phyloP scores from a whole-genome alignment of 129 eudicot species.

The Tagetes patula region DNA sequence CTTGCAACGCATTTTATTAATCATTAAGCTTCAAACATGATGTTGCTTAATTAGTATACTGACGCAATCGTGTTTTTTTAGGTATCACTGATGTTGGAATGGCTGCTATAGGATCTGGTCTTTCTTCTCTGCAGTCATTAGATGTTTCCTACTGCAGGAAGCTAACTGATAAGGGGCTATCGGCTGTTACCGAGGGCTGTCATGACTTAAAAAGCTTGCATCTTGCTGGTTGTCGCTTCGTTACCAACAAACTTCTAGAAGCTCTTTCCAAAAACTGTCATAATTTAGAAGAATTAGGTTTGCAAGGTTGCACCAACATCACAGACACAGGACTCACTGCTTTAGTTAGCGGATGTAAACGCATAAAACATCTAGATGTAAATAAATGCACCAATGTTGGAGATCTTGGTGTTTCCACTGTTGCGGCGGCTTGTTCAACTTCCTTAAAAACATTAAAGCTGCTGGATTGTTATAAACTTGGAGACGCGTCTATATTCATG shows the following conservation, averaged over 20 bases:
- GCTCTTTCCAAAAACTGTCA: constrained; percentile 73
- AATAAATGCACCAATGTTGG: constrained; percentile 89
- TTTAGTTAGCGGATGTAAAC: constrained; percentile 70
- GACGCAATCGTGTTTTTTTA: constrained; percentile 33
- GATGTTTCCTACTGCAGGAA: constrained; percentile 89
- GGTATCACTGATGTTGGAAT: constrained; percentile 89
- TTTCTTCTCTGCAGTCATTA: constrained; percentile 61
- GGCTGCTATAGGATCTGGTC: constrained; percentile 62
- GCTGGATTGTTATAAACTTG: constrained; percentile 79
- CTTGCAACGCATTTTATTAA: not conserved
- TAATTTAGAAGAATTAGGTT: constrained; percentile 58
- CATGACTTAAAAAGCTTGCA: constrained; percentile 64
- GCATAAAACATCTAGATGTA: constrained; percentile 60
- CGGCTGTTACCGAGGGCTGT: constrained; percentile 86
- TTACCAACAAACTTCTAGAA: constrained; percentile 56
- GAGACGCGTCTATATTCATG: constrained; percentile 60
- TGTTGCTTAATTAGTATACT: not conserved
- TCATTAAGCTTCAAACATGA: not conserved
- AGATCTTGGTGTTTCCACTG: constrained; percentile 57
- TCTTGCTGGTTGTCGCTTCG: constrained; percentile 77
- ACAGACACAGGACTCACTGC: constrained; percentile 72
- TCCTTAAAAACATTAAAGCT: constrained; percentile 68
- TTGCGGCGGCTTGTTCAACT: constrained; percentile 66
- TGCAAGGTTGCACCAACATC: constrained; percentile 77
- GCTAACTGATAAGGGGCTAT: constrained; percentile 79